Conservation (phyloP, 139 green algal genomes). For the Chlamydomonas sphaeroides region DNA sequence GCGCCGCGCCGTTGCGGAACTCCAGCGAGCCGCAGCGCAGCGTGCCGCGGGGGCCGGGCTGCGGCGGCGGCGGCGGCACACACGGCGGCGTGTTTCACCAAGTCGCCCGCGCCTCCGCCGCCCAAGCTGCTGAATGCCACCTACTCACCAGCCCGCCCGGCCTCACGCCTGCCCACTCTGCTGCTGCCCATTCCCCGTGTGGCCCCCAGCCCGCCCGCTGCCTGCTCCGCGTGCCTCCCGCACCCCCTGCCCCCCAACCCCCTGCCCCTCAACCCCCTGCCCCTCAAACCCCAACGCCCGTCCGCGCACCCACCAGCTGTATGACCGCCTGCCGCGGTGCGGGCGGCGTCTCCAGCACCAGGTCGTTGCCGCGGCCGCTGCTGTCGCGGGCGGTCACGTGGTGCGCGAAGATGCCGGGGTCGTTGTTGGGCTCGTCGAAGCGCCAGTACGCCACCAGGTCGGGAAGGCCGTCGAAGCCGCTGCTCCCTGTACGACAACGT, state of each 20-base stretch:
- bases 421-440: conserved; percentile 79
- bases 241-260: background rate
- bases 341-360: conserved; percentile 71
- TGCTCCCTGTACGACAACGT: conserved; percentile 22
- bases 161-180: too few relatives aligned
- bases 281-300: background rate
- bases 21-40: conserved; percentile 55
- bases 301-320: background rate
- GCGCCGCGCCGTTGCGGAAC: conserved; percentile 88
- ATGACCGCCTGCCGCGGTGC: conserved; percentile 34
- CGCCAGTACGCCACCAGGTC: conserved; percentile 88
- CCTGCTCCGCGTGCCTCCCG: too few relatives aligned
- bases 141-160: too few relatives aligned
- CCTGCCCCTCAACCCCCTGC: background rate
- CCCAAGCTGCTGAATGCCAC: too few relatives aligned
- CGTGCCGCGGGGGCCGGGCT: conserved; percentile 6
- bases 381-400: conserved; percentile 69
- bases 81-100: too few relatives aligned
- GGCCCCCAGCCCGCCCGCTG: too few relatives aligned
- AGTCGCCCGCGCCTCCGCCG: too few relatives aligned
- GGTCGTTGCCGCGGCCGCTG: conserved; percentile 76
- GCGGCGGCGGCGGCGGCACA: too few relatives aligned
- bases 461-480: conserved; percentile 61
- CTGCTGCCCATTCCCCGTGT: too few relatives aligned
- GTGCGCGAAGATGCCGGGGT: conserved; percentile 32